phyloP scores from a whole-genome alignment of 116 monocot genomes.

The Phalaenopsis hybrid region DNA sequence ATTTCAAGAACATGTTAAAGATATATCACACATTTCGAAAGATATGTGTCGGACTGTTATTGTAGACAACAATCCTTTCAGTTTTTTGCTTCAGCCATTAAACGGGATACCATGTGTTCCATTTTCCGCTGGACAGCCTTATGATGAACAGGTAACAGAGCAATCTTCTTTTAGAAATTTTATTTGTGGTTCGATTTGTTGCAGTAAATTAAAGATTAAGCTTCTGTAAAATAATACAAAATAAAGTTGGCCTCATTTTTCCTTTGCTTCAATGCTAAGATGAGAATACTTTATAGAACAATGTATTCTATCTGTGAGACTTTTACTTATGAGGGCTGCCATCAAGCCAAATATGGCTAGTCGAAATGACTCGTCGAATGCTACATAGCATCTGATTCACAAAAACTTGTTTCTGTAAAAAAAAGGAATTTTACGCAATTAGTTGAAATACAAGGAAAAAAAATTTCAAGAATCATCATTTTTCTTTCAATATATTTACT shows the following conservation, averaged over 20 bases:
- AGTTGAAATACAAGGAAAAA: too few species aligned
- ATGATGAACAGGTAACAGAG: conserved; percentile 71
- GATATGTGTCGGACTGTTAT: conserved; percentile 64
- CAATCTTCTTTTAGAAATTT: not conserved
- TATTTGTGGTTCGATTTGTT: not conserved
- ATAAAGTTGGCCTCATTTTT: not conserved
- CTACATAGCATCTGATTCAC: too few species aligned
- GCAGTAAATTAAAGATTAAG: not conserved
- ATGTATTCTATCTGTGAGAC: not conserved
- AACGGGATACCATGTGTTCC: conserved; percentile 97
- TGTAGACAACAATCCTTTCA: conserved; percentile 97
- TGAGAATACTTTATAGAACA: not conserved
- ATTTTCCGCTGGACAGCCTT: conserved; percentile 75
- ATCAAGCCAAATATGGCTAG: too few species aligned
- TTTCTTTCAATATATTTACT: too few species aligned
- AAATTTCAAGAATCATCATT: too few species aligned
- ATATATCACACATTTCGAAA: conserved; percentile 68
- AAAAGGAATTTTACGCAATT: too few species aligned
- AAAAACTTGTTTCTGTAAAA: too few species aligned
- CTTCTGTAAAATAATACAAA: not conserved
- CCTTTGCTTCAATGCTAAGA: not conserved
- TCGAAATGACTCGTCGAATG: too few species aligned
- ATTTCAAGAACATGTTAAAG: conserved; percentile 87
- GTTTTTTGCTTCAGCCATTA: conserved; percentile 85
- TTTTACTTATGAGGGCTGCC: too few species aligned